Conservation (phyloP, 805 yeast genomes). For the Saturnispora serradocipensis region DNA sequence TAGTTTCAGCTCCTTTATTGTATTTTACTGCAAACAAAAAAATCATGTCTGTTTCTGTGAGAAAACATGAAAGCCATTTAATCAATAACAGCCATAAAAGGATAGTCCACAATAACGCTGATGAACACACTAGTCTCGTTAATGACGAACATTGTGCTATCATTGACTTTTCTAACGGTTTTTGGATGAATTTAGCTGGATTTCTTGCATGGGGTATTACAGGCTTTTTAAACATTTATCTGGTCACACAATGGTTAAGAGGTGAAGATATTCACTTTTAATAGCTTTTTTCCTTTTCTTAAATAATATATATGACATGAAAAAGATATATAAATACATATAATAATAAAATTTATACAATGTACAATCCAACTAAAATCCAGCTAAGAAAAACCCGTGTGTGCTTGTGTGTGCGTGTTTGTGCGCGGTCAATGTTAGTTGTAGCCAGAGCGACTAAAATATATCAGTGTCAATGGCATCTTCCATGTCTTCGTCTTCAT, state of each 20-base stretch:
- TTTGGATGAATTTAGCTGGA: slow-evolving; percentile 45
- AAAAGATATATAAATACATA: not conserved
- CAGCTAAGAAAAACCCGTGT: not conserved
- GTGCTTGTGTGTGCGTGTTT: no score
- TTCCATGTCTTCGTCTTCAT: slow-evolving; percentile 6
- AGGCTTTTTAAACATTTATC: slow-evolving; percentile 58
- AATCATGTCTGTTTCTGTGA: slow-evolving; percentile 52
- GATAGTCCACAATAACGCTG: not conserved
- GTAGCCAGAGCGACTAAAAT: not conserved
- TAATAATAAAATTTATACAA: not conserved
- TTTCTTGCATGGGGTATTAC: slow-evolving; percentile 62
- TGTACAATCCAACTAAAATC: not conserved
- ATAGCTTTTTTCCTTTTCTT: not conserved
- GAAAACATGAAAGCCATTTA: slow-evolving; percentile 4
- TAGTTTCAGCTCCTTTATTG: slow-evolving; percentile 75
- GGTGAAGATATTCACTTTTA: slow-evolving; percentile 30
- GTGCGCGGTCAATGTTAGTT: no score
- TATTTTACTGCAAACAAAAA: slow-evolving; percentile 66
- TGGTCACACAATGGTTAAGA: slow-evolving; percentile 24
- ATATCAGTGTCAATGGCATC: slow-evolving; percentile 5
- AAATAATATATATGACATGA: not conserved
- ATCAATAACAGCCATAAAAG: not conserved
- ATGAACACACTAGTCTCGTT: slow-evolving; percentile 8
- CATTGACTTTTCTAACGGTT: slow-evolving; percentile 53
- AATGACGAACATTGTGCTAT: slow-evolving; percentile 15